These are phyloP conservation scores for Phytophthora nicotianae DNA, from an alignment of 352 stramenopile genomes.

Conservation along the genomic window DNA sequence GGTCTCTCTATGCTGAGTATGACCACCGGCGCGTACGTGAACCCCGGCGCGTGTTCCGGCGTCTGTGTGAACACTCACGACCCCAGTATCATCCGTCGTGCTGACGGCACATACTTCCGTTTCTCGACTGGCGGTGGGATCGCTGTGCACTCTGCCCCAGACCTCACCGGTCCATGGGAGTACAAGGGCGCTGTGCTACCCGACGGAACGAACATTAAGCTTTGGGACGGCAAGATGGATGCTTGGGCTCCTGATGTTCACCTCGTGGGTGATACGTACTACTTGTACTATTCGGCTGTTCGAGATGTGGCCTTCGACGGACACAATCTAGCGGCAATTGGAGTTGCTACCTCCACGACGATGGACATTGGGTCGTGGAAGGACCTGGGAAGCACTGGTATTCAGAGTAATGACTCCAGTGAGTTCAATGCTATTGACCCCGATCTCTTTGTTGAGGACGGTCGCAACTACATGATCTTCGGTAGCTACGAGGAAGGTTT, in stretches of 20 bases:
- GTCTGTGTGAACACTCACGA: constrained; percentile 33
- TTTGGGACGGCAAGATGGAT: constrained; percentile 30
- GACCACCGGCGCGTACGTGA: constrained; percentile 10
- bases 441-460: constrained; percentile 18
- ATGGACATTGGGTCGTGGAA: constrained; percentile 33
- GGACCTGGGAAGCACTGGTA: constrained; percentile 19
- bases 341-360: constrained; percentile 20
- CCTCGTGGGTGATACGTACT: constrained; percentile 33
- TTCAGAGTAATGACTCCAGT: constrained; percentile 24
- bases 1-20: constrained; percentile 11
- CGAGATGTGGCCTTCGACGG: constrained; percentile 18
- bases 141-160: constrained; percentile 21
- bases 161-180: constrained; percentile 26
- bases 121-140: constrained; percentile 32
- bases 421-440: constrained; percentile 34
- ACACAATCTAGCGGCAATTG: constrained; percentile 28
- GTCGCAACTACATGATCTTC: constrained; percentile 29
- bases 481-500: constrained; percentile 28
- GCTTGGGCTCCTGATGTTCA: constrained; percentile 26
- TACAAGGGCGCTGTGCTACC: constrained; percentile 28
- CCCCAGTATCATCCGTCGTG: constrained; percentile 31
- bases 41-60: constrained; percentile 18
- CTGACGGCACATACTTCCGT: constrained; percentile 34
- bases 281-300: constrained; percentile 34
- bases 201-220: constrained; percentile 30